A percentile compares a stretch with the other conserved stretches of the same genome.
These are phyloP conservation scores for Hibiscus mutabilis DNA, from an alignment of 345 rosid species.

Conservation along the genomic window DNA sequence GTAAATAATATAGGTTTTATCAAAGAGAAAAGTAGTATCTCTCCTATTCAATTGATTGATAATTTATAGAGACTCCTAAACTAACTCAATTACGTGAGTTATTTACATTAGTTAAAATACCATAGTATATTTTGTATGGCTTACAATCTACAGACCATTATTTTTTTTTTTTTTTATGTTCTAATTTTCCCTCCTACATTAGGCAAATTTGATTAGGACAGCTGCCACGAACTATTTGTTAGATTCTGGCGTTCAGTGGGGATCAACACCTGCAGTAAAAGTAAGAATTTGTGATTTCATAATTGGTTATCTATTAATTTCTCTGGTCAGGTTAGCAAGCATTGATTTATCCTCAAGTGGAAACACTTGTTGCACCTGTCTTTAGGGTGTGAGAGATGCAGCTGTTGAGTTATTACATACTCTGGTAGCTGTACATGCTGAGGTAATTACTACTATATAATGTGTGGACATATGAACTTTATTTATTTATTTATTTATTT, in stretches of 20 bases:
- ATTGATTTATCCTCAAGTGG: background rate
- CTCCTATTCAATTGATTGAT: too few species aligned
- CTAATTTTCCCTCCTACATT: slow-evolving; percentile 7
- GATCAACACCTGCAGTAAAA: slow-evolving; percentile 85
- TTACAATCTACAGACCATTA: too few species aligned
- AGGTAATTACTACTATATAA: slow-evolving; percentile 35
- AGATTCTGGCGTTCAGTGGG: slow-evolving; percentile 91
- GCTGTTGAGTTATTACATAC: slow-evolving; percentile 90
- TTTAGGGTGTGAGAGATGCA: slow-evolving; percentile 91
- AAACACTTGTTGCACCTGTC: slow-evolving; percentile 9
- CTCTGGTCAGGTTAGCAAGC: background rate
- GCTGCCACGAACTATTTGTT: slow-evolving; percentile 75
- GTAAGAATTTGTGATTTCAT: slow-evolving; percentile 30
- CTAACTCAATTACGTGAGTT: too few species aligned
- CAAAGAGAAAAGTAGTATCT: too few species aligned
- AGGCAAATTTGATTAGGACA: slow-evolving; percentile 90
- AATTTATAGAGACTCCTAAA: too few species aligned
- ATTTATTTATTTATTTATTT: too few species aligned
- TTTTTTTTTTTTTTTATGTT: background rate
- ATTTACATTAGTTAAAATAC: too few species aligned
- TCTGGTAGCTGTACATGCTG: slow-evolving; percentile 91
- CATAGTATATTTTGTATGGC: too few species aligned
- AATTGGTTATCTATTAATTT: background rate
- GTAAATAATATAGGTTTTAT: too few species aligned
- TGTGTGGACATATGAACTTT: background rate